Percentiles rank a stretch among this genome's conserved stretches.
phyloP scores from a whole-genome alignment of 306 rosid genomes.

The Lupinus albus region DNA sequence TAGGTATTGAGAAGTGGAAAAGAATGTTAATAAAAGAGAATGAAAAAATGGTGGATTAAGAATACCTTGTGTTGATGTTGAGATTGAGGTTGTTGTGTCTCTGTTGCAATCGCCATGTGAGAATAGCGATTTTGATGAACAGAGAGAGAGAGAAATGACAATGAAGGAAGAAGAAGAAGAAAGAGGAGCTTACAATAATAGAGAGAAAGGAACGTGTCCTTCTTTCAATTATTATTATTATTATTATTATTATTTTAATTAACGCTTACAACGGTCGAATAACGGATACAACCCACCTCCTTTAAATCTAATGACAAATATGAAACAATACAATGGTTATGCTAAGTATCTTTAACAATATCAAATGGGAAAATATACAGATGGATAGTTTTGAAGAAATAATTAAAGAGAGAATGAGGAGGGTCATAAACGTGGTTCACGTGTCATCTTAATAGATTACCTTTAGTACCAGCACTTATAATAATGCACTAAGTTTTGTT shows the following conservation, averaged over 20 bases:
- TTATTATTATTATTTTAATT: too few species aligned
- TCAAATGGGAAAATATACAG: too few species aligned
- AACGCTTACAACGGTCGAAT: constrained; percentile 85
- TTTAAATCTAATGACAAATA: too few species aligned
- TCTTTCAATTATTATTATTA: too few species aligned
- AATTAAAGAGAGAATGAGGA: too few species aligned
- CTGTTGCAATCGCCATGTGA: constrained; percentile 78
- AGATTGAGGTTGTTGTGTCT: constrained; percentile 57
- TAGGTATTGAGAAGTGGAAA: background rate
- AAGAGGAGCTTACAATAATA: background rate
- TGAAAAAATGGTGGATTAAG: background rate
- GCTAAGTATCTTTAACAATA: too few species aligned
- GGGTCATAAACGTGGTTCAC: too few species aligned
- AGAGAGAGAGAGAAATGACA: background rate
- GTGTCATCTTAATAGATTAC: too few species aligned
- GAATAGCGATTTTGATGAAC: background rate
- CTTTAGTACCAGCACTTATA: too few species aligned
- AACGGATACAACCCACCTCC: constrained; percentile 57
- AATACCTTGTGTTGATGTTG: constrained; percentile 60
- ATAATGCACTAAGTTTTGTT: too few species aligned
- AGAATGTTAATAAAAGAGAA: background rate
- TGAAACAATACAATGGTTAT: too few species aligned
- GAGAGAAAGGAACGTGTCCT: background rate
- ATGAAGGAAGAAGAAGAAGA: constrained; percentile 12
- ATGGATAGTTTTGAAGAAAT: too few species aligned